These are phyloP conservation scores for Fusarium xylarioides DNA, from an alignment of 2,329 filamentous ascomycete genomes.

Conservation along the genomic window DNA sequence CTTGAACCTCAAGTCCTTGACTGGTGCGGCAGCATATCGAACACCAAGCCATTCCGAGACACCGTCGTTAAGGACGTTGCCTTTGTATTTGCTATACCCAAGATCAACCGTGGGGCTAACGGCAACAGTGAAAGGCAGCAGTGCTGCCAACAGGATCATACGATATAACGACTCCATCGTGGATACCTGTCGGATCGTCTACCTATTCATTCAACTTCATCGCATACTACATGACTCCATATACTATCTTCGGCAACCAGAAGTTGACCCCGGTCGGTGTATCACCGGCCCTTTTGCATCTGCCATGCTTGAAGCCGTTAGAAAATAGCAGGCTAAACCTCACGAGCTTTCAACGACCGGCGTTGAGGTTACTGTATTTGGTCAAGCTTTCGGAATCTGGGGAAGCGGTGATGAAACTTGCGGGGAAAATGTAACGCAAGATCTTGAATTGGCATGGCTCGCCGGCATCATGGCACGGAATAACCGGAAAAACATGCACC, in stretches of 20 bases:
- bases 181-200: not conserved
- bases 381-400: not conserved
- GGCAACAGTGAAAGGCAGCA: conserved; percentile 10
- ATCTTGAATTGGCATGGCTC: not conserved
- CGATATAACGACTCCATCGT: not conserved
- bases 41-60: conserved; percentile 79
- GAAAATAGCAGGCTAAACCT: not conserved
- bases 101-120: conserved; percentile 61
- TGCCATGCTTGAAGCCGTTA: not conserved
- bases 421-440: conserved; percentile 1
- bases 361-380: not conserved
- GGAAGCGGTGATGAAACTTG: conserved; percentile 1
- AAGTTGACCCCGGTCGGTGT: not conserved
- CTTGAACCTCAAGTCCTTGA: conserved; percentile 72
- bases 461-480: not conserved
- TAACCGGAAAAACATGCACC: not conserved
- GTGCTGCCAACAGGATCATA: not conserved
- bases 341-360: not conserved
- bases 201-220: no score
- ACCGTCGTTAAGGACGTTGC: conserved; percentile 62
- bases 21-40: conserved; percentile 75
- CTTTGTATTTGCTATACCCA: conserved; percentile 72
- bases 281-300: not conserved
- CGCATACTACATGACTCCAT: not conserved
- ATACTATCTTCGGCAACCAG: not conserved